Evolutionary conservation across 257 asterid species (phyloP).

Genomic region (Fraxinus anomala): DNA sequence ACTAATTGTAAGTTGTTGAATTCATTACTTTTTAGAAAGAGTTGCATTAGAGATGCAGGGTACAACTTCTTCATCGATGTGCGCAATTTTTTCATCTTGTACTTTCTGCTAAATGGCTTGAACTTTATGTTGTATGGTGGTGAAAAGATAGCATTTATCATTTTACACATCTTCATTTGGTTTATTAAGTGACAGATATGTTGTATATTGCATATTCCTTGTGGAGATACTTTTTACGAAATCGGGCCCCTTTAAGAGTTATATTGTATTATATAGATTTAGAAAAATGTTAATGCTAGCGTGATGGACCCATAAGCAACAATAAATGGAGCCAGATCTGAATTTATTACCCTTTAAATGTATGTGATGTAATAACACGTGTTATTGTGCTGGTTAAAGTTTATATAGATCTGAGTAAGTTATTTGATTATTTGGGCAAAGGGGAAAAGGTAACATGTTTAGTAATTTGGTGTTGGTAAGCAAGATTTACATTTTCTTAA

Average conservation of each 20-base stretch:
- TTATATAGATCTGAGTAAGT: neutral
- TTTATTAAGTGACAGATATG: neutral
- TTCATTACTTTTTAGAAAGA: neutral
- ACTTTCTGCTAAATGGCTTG: neutral
- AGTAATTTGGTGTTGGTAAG: neutral
- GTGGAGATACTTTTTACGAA: neutral
- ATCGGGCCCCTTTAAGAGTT: neutral
- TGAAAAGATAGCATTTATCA: neutral
- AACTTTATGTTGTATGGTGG: neutral
- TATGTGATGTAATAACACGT: neutral
- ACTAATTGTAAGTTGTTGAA: neutral
- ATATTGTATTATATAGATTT: neutral
- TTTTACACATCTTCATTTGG: neutral
- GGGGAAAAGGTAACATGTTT: slow-evolving; percentile 4
- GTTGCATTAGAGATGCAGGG: neutral
- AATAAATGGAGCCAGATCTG: slow-evolving; percentile 31
- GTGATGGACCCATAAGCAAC: neutral
- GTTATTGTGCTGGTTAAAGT: neutral
- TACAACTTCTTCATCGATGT: neutral
- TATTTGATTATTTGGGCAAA: neutral
- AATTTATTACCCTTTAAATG: neutral
- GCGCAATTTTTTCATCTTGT: neutral
- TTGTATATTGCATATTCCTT: neutral
- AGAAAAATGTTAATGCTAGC: neutral
- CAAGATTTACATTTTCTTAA: neutral